Conservation (phyloP, 345 rosid genomes). For the Ricinus communis region DNA sequence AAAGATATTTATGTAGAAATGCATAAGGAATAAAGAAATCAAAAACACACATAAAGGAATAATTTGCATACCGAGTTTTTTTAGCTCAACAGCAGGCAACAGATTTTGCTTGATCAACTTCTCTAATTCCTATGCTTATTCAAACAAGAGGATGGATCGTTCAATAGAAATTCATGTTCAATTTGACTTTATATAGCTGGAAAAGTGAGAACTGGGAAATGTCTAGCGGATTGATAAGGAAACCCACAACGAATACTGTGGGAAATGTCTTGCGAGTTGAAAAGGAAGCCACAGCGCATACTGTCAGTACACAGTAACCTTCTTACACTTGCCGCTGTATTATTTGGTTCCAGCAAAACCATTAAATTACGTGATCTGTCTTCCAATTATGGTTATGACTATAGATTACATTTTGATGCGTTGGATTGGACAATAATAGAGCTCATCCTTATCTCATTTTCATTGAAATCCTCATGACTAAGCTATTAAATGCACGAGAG, state of each 20-base stretch:
- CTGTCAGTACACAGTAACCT: slow-evolving; percentile 3
- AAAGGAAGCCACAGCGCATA: slow-evolving; percentile 12
- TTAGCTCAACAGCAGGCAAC: slow-evolving; percentile 12
- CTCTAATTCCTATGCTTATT: slow-evolving; percentile 13
- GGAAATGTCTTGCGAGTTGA: too few species aligned
- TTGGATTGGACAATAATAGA: slow-evolving; percentile 2
- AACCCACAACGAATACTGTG: slow-evolving; percentile 5
- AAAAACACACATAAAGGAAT: neutral
- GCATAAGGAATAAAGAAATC: neutral
- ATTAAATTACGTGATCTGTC: slow-evolving; percentile 23
- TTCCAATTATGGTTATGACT: slow-evolving; percentile 17
- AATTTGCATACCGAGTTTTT: slow-evolving; percentile 5
- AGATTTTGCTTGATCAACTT: neutral
- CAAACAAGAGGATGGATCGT: slow-evolving; percentile 1
- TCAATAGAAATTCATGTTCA: neutral
- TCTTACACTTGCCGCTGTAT: slow-evolving; percentile 7
- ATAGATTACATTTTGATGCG: slow-evolving; percentile 16
- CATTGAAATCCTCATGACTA: neutral
- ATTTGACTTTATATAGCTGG: neutral
- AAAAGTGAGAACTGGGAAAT: neutral
- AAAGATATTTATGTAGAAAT: neutral
- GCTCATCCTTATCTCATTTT: slow-evolving; percentile 13
- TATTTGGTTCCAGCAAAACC: slow-evolving; percentile 16
- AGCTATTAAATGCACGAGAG: neutral
- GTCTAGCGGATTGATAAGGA: slow-evolving; percentile 10